Evolutionary conservation across 148 eudicot genomes (phyloP).

Genomic region (Polygonum maritimum): DNA sequence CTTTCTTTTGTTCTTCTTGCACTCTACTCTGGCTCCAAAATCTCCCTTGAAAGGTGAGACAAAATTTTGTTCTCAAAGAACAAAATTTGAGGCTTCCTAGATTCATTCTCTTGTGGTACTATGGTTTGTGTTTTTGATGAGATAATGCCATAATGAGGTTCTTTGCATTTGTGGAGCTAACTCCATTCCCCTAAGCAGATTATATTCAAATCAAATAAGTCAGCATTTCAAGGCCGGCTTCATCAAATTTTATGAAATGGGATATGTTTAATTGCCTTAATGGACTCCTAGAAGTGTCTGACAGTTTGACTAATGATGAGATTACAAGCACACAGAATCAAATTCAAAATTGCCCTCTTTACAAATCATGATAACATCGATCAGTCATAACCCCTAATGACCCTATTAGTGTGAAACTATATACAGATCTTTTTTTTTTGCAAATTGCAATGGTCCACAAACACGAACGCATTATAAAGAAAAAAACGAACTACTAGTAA

Average conservation of each 20-base stretch:
- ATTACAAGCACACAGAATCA: not conserved
- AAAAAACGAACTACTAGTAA: not conserved
- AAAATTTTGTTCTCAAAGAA: not conserved
- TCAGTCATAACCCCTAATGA: not conserved
- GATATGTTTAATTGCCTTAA: not conserved
- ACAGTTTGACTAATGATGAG: not conserved
- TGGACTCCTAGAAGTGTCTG: not conserved
- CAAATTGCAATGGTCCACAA: not conserved
- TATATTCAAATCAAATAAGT: not conserved
- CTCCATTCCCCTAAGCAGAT: not conserved
- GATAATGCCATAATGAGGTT: constrained; percentile 12
- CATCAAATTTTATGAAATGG: not conserved
- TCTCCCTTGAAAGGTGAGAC: constrained; percentile 8
- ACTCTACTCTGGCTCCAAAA: not conserved
- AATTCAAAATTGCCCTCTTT: not conserved
- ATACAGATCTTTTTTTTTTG: too few relatives aligned
- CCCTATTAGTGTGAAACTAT: not conserved
- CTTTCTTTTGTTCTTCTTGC: not conserved
- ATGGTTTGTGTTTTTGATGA: constrained; percentile 5
- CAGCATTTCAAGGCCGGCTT: constrained; percentile 3
- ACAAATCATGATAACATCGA: not conserved
- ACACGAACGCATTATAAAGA: not conserved
- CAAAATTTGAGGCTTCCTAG: not conserved
- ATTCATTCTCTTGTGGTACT: constrained; percentile 7
- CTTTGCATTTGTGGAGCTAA: constrained; percentile 5